A percentile compares a stretch with the other conserved stretches of the same genome.
Conservation (phyloP, 305 asterid species). For the Ruellia speciosa region DNA sequence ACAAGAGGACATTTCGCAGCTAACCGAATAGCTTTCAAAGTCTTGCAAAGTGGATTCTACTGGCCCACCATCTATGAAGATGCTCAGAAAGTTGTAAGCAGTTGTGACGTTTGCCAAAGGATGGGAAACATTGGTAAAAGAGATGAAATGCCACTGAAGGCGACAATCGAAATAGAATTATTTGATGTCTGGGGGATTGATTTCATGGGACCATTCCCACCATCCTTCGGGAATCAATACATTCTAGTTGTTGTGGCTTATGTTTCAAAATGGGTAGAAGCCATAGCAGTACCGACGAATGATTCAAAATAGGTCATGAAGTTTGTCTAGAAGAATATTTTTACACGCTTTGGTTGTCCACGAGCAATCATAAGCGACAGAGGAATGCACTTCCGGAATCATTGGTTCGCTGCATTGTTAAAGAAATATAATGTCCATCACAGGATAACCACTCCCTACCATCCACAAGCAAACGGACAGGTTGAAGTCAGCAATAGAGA, state of each 20-base stretch:
- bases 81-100: neutral
- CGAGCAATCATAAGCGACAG: neutral
- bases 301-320: neutral
- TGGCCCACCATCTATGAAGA: neutral
- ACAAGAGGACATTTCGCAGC: no score
- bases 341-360: neutral
- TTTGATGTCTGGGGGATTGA: conserved; percentile 5
- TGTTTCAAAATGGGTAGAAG: neutral
- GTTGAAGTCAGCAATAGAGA: neutral
- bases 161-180: neutral
- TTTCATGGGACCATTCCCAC: neutral
- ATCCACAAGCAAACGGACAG: neutral
- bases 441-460: neutral
- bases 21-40: no score
- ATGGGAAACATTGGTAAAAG: neutral
- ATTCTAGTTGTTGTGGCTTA: neutral
- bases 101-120: neutral
- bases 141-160: neutral
- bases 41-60: no score
- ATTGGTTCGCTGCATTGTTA: neutral
- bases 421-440: neutral
- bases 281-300: neutral
- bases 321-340: neutral
- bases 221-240: neutral
- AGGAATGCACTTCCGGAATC: neutral